Percentiles rank a stretch among this genome's conserved stretches.
These are phyloP conservation scores for Globisporangium splendens DNA, from an alignment of 352 stramenopile species.

Conservation along the genomic window DNA sequence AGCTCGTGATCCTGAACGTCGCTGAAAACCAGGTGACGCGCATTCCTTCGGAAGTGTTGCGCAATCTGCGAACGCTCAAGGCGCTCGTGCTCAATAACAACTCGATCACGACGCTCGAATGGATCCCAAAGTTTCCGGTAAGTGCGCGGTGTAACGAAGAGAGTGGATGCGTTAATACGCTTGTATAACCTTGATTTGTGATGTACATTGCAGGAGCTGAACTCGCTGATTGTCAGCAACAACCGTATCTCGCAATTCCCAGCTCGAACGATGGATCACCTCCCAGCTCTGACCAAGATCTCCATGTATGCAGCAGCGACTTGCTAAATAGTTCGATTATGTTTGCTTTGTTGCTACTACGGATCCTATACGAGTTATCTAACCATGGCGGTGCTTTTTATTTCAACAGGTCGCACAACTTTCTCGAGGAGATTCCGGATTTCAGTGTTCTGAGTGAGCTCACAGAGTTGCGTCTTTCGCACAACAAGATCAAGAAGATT, in stretches of 20 bases:
- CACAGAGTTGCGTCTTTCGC: constrained; percentile 75
- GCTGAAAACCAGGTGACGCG: constrained; percentile 73
- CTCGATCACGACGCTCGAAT: constrained; percentile 76
- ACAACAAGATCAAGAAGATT: constrained; percentile 78
- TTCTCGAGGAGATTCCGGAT: constrained; percentile 70
- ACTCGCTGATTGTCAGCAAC: constrained; percentile 84
- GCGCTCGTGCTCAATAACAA: constrained; percentile 86
- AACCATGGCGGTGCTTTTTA: background rate
- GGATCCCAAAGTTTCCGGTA: constrained; percentile 68
- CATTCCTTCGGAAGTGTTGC: constrained; percentile 65
- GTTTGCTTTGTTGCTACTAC: too few species aligned
- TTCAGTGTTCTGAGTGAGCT: constrained; percentile 59
- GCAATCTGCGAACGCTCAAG: constrained; percentile 66
- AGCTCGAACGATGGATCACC: constrained; percentile 51
- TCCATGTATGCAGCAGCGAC: constrained; percentile 50
- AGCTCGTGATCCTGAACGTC: constrained; percentile 77
- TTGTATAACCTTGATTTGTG: background rate
- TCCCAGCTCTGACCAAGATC: constrained; percentile 79
- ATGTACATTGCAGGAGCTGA: constrained; percentile 42
- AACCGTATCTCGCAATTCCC: constrained; percentile 74
- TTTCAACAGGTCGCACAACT: constrained; percentile 60
- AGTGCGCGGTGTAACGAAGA: background rate
- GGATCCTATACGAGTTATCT: too few species aligned
- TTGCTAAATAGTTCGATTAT: background rate
- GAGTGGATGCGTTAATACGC: too few species aligned